Base-by-base conservation (phyloP, 371 early-diverging fungal species). In the Coelomomyces lativittatus region DNA sequence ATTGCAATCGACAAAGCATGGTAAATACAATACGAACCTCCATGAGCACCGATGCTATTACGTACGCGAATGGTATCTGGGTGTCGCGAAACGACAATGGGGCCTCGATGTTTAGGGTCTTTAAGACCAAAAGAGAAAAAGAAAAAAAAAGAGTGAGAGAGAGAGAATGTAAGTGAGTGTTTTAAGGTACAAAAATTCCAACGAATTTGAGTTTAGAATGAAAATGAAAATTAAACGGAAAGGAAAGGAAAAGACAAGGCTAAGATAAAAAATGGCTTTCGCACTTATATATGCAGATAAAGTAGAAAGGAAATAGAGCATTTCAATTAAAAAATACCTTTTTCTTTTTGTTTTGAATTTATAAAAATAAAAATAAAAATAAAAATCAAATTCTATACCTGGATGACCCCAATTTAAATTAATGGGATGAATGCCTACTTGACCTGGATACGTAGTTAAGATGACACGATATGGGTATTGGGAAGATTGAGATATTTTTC, bases 41-140 rank as follows among this genome's bases (percentile, higher is more conserved):
- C 90, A 62, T 88, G 85, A 2, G 92, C 90, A 31, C 92, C 91
- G 47, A 90, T 84, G 24, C 91, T 87, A 58, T 91, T 91, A 49
- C 85, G 68, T 45, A 81, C 61, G 49, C 81, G 81, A 39, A 91
- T 71, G 12, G 83, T 80, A 47, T 66, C 66, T 11, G 82, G 75
- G 53, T 80, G 78, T 25, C 90, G 80, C 25, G 89, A 88, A 4
- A 81, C 86, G 31, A 91, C 67, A 33, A 92, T 68, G 19, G 92
- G 91, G 1, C 92, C 92, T 50, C 92, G 83, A 49, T 57, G 59
- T 33, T 63, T 60, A 5, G 90, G 72, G 28, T 81, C 71, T 41
- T 15, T 34, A 15, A 34, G 15, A 34, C 34, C 15, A n/a, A n/a
- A 34, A 34, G 34, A 34, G 15, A 34, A 34, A n/a, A 34, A 6